Base-by-base conservation (phyloP, 768 basidiomycete species). In the Tulasnella sp. region DNA sequence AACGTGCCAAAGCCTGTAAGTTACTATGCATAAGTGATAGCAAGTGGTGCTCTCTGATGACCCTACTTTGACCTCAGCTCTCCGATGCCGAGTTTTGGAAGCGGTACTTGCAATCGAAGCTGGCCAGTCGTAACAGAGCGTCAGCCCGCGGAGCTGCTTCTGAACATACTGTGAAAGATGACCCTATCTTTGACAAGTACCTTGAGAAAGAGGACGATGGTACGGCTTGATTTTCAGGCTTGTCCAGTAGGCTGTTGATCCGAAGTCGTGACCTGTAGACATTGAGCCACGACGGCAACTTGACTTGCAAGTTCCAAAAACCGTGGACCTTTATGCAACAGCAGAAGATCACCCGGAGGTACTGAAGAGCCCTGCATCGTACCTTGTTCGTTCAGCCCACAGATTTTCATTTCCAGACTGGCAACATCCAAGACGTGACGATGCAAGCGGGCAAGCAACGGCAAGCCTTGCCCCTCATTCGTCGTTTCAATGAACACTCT, bases 401-500 rank as follows among this genome's bases (percentile, higher is more conserved):
- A n/a, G 20, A 14, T 78, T 80, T 54, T 37, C 31, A 16, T 78
- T 34, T 75, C 48, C 82, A 98, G 95, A 94, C 94, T 2, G 95
- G 95, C 28, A 97, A 97, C 83, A 91, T 93, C 82, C 92, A 90
- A 85, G 98, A 99, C 83, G 85, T 94, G 34, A 99, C 98, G 1
- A 99, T 99, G 98, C 95, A 95, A 85, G 92, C 97, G 20, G 98
- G 98, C 22, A 90, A 93, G 83, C 94, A 98, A 85, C 90, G 92
- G 75, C 93, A 92, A 48, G 94, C 95, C 18, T 86, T 99, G 34
- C 98, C 98, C 0, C 89, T 99, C 73, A 99, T 99, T 82, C 90
- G 97, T 75, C 94, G 97, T 85, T 99, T 99, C 87, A 99, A 99
- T 84, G 96, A 98, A 84, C 98, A 99, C 85, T 98, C 96, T 0